phyloP scores from a whole-genome alignment of 495 filamentous ascomycete species.

The Aspergillus ellipticus region DNA sequence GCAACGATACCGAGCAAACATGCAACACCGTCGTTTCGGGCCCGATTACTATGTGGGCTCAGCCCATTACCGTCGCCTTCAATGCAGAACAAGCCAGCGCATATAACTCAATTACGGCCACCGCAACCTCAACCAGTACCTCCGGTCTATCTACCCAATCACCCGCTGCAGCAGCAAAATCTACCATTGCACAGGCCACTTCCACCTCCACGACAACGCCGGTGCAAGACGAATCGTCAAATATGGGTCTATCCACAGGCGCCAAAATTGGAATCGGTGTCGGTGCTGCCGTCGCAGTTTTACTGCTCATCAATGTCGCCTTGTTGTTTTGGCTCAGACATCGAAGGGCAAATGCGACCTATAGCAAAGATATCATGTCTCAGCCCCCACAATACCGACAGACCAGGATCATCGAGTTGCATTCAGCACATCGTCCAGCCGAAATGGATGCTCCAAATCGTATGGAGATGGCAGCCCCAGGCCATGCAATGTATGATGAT shows the following conservation, averaged over 20 bases:
- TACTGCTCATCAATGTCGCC: not conserved
- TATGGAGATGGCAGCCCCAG: not conserved
- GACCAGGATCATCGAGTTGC: not conserved
- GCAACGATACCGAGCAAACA: constrained; percentile 2
- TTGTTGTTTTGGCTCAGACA: too few relatives aligned
- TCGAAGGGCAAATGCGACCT: too few relatives aligned
- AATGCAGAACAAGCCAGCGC: constrained; percentile 8
- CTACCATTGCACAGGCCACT: not conserved
- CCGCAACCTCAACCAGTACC: not conserved
- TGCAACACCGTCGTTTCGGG: constrained; percentile 7
- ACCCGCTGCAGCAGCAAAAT: not conserved
- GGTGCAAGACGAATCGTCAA: not conserved
- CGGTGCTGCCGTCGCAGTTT: not conserved
- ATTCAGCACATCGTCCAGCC: not conserved
- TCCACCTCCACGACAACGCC: not conserved
- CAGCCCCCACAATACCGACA: not conserved
- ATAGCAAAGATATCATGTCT: too few relatives aligned
- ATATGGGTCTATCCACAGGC: not conserved
- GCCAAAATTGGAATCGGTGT: not conserved
- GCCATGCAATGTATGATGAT: not conserved
- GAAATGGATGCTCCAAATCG: not conserved
- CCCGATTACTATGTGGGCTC: constrained; percentile 27
- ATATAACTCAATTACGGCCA: not conserved
- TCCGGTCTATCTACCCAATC: not conserved
- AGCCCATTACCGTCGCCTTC: constrained; percentile 16